Conservation (phyloP, 2,329 filamentous ascomycete genomes). For the Ascocoryne sarcoides region DNA sequence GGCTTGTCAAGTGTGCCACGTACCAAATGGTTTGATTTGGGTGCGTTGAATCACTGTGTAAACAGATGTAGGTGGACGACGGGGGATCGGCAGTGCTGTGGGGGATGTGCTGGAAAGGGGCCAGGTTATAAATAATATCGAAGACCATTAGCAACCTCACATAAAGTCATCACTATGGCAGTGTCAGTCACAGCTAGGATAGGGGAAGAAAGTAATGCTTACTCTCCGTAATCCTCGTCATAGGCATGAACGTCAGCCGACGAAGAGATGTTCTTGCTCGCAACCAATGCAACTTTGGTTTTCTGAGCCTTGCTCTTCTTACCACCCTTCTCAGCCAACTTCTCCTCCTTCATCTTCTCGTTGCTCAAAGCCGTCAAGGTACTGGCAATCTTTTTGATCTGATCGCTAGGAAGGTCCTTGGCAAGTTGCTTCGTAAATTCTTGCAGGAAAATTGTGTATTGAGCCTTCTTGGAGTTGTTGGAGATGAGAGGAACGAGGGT, state of each 20-base stretch:
- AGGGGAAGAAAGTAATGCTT: slow-evolving; percentile 32
- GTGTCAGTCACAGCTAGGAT: slow-evolving; percentile 14
- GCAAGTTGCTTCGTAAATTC: slow-evolving; percentile 83
- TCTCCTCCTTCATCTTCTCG: slow-evolving; percentile 98
- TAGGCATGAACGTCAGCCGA: slow-evolving; percentile 68
- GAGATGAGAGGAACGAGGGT: slow-evolving; percentile 71
- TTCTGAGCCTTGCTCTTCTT: slow-evolving; percentile 98
- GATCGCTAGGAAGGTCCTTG: slow-evolving; percentile 80
- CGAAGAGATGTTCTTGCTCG: slow-evolving; percentile 45
- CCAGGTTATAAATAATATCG: slow-evolving; percentile 3
- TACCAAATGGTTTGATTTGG: background rate
- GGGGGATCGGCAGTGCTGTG: background rate
- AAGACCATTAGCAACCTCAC: slow-evolving; percentile 38
- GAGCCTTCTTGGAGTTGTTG: slow-evolving; percentile 73
- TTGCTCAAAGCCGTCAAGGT: slow-evolving; percentile 83
- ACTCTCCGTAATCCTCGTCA: slow-evolving; percentile 81
- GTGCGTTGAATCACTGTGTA: background rate
- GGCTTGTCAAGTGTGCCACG: slow-evolving; percentile 5
- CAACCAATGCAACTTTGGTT: slow-evolving; percentile 79
- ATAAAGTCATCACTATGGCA: slow-evolving; percentile 60
- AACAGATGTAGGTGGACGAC: background rate
- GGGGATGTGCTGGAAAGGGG: background rate
- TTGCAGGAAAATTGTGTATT: slow-evolving; percentile 82
- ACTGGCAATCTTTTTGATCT: slow-evolving; percentile 94
- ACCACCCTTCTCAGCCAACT: slow-evolving; percentile 81